Percentiles rank a stretch among this genome's conserved stretches.
Conservation (phyloP, 768 basidiomycete species). For the Cubamyces lactineus region DNA sequence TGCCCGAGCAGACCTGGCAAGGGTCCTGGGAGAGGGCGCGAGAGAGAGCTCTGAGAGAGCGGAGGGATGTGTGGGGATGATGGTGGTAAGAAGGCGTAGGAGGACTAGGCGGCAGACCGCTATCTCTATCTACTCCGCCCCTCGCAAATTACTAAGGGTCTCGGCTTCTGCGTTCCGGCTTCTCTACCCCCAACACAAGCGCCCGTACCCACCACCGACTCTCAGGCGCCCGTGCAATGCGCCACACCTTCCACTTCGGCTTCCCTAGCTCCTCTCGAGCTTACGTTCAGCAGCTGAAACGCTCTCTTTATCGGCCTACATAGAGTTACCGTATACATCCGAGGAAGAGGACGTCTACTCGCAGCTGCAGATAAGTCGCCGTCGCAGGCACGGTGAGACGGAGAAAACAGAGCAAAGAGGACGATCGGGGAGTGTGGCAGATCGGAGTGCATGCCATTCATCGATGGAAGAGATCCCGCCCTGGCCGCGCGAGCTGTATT, state of each 20-base stretch:
- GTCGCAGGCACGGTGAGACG: not conserved
- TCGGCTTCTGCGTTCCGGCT: conserved; percentile 17
- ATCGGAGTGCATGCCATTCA: not conserved
- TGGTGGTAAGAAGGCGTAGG: conserved; percentile 13
- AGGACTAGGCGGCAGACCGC: not conserved
- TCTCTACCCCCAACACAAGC: conserved; percentile 2
- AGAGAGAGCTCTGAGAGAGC: not conserved
- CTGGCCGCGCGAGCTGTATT: conserved; percentile 2
- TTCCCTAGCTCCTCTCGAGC: not conserved
- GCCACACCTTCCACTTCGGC: not conserved
- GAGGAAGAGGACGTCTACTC: too few relatives aligned
- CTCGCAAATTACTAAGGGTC: conserved; percentile 9
- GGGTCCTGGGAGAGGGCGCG: not conserved
- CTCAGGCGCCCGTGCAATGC: conserved; percentile 4
- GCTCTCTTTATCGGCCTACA: too few relatives aligned
- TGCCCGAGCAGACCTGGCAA: not conserved
- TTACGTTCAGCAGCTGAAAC: too few relatives aligned
- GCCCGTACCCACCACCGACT: not conserved
- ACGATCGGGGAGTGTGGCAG: not conserved
- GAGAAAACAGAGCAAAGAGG: not conserved
- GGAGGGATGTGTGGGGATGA: conserved; percentile 10
- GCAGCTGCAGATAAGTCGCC: too few relatives aligned
- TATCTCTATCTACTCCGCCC: conserved; percentile 25
- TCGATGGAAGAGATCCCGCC: conserved; percentile 9
- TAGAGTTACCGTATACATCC: too few relatives aligned